Evolutionary conservation across 1,284 basidiomycete genomes (phyloP).

Genomic region (Porodaedalea pini): DNA sequence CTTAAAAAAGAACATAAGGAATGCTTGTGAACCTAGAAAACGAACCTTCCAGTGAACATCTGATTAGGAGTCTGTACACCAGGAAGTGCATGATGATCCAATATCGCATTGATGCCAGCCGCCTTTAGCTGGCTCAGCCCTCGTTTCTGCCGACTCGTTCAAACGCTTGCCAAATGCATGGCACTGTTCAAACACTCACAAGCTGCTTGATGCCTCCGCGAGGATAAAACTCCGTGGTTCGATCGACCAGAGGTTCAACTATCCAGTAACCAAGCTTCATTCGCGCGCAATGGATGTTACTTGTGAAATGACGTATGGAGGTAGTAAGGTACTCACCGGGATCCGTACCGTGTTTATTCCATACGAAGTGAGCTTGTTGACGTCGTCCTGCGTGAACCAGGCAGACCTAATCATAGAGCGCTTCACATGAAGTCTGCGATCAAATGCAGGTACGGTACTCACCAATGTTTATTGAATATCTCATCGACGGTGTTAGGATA

Average conservation of each 20-base stretch:
- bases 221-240: constrained; percentile 58
- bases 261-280: constrained; percentile 77
- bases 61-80: constrained; percentile 60
- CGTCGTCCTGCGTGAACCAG: constrained; percentile 68
- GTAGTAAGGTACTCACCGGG: constrained; percentile 45
- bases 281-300: not conserved
- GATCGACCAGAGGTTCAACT: constrained; percentile 64
- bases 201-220: constrained; percentile 64
- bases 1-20: not conserved
- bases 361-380: constrained; percentile 44
- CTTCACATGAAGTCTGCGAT: not conserved
- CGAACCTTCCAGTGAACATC: constrained; percentile 63
- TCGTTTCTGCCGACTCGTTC: constrained; percentile 41
- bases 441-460: constrained; percentile 16
- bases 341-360: constrained; percentile 74
- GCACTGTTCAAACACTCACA: constrained; percentile 35
- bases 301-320: not conserved
- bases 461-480: constrained; percentile 65
- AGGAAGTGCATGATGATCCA: constrained; percentile 76
- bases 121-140: constrained; percentile 55
- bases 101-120: constrained; percentile 62
- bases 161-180: not conserved
- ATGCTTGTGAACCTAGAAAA: constrained; percentile 19
- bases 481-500: constrained; percentile 57
- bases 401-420: constrained; percentile 42